Base-by-base conservation (phyloP, 192 early-diverging fungal species). In the Chytriomyces sp. region DNA sequence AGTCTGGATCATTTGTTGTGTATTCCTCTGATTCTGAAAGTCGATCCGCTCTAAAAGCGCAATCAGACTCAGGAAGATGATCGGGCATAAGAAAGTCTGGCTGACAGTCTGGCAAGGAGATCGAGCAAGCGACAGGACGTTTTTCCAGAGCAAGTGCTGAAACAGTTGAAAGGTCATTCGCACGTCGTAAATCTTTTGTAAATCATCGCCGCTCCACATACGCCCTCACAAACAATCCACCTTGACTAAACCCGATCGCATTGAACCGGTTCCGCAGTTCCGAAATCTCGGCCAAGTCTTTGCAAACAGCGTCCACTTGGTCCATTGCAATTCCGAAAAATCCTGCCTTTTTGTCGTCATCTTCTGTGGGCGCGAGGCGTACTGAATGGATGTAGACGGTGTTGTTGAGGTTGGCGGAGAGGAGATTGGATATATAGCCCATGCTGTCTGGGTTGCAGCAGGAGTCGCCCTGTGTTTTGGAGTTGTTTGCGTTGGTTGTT, bases 241-340 rank as follows among this genome's bases (percentile, higher is more conserved):
- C 92, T 81, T 94, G 93, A 8, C 95, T 97, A 79, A 99, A 97
- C 11, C 97, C 97, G 67, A 99, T 86, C 67, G 93, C 91, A 79
- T 98, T 95, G 82, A 95, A 95, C 0, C 93, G 94, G 69, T 81
- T 62, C n/a, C 79, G 20, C 2, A 99, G 87, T 57, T 92, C 84
- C 7, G 83, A 79, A 43, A 91, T 84, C n/a, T 59, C 76, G 6
- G 78, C 68, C 24, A 99, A 82, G 49, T 90, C 82, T 7, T 86
- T 68, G 78, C 97, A 99, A 0, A 93, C 94, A 24, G 72, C 43
- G 48, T 92, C 91, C 13, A 90, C 91, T 80, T 98, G 93, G 18
- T 85, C 77, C 75, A 91, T 91, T 23, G 95, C 80, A 61, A 90
- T 90, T 20, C 95, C 97, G 84, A 97, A 96, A 84, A 94, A 99